Evolutionary conservation across 257 asterid species (phyloP).

Genomic region (Nicotiana obtusifolia): DNA sequence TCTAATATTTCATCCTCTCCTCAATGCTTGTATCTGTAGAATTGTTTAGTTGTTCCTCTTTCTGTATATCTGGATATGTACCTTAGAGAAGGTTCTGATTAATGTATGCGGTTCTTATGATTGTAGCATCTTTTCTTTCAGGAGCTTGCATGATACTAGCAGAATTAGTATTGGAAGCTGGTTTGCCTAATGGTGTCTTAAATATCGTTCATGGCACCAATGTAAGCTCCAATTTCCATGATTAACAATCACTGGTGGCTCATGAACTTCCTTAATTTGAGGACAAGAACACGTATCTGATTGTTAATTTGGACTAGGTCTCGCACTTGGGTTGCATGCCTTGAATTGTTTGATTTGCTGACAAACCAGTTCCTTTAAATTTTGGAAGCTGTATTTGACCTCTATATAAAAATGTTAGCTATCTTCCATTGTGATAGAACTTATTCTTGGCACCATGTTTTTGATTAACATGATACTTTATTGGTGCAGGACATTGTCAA

Average conservation of each 20-base stretch:
- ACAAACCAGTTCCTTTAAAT: neutral
- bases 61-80: neutral
- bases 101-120: neutral
- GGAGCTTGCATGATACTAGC: conserved; percentile 96
- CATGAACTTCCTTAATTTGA: neutral
- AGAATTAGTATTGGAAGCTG: conserved; percentile 96
- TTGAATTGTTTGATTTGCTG: neutral
- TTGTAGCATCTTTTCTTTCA: conserved; percentile 22
- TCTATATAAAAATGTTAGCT: neutral
- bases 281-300: neutral
- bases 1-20: neutral
- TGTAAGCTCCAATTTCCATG: conserved; percentile 31
- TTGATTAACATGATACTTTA: neutral
- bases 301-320: neutral
- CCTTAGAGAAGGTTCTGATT: neutral
- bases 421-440: neutral
- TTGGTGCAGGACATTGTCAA: conserved; percentile 62
- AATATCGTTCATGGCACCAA: conserved; percentile 78
- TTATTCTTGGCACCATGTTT: neutral
- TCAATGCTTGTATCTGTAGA: neutral
- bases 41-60: neutral
- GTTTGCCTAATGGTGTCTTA: conserved; percentile 88
- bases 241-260: neutral
- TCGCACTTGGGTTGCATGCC: conserved; percentile 9
- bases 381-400: neutral